Evolutionary conservation across 1,139 yeast genomes (phyloP).

Genomic region (Meyerozyma athensensis): DNA sequence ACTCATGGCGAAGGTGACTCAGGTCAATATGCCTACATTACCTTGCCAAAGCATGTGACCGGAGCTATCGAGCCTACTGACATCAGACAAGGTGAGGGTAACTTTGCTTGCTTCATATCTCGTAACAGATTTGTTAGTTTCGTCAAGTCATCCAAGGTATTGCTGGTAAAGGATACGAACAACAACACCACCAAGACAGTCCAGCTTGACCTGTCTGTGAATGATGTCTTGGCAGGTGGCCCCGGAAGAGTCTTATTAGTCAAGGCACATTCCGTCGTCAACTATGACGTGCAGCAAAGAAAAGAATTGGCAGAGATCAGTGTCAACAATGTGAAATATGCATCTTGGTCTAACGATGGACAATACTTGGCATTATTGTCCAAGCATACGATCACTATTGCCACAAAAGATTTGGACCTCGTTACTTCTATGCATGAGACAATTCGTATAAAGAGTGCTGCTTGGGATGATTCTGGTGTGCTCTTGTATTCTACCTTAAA

Average conservation of each 20-base stretch:
- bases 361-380: constrained; percentile 84
- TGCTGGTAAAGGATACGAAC: constrained; percentile 80
- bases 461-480: constrained; percentile 95
- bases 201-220: constrained; percentile 66
- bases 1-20: constrained; percentile 70
- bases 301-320: constrained; percentile 66
- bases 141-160: constrained; percentile 54
- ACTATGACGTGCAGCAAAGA: constrained; percentile 92
- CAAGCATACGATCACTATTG: constrained; percentile 90
- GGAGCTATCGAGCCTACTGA: constrained; percentile 91
- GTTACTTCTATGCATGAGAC: constrained; percentile 92
- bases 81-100: constrained; percentile 75
- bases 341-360: constrained; percentile 84
- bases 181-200: constrained; percentile 79
- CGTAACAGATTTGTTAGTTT: constrained; percentile 91
- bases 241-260: constrained; percentile 81
- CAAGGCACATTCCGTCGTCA: constrained; percentile 66
- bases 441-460: constrained; percentile 92
- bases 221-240: constrained; percentile 72
- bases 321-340: constrained; percentile 82
- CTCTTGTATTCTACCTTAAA: constrained; percentile 89
- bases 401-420: constrained; percentile 70
- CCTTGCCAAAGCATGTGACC: constrained; percentile 80
- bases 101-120: constrained; percentile 84
- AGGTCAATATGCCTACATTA: constrained; percentile 65